Conservation (phyloP, 495 filamentous ascomycete species). For the Polyplosphaeria fusca region DNA sequence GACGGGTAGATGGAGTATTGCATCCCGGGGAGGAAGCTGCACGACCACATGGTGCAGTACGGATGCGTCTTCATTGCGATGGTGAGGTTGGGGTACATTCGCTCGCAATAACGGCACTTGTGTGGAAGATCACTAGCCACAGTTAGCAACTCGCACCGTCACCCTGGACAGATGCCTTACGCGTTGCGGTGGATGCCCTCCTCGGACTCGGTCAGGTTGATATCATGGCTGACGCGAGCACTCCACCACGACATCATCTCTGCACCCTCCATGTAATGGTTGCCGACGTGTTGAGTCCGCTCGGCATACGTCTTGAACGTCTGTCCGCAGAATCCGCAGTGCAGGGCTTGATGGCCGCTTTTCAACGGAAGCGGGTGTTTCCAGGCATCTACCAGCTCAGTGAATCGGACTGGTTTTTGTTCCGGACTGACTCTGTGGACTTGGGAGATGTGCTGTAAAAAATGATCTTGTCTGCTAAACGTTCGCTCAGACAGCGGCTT, state of each 20-base stretch:
- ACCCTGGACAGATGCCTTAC: slow-evolving; percentile 4
- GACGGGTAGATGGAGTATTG: slow-evolving; percentile 26
- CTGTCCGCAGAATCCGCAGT: slow-evolving; percentile 25
- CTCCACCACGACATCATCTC: slow-evolving; percentile 32
- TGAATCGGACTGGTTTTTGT: slow-evolving; percentile 25
- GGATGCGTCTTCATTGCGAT: slow-evolving; percentile 22
- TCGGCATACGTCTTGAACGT: slow-evolving; percentile 16
- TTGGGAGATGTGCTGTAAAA: slow-evolving; percentile 24
- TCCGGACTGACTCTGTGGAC: slow-evolving; percentile 20
- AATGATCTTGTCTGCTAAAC: slow-evolving; percentile 18
- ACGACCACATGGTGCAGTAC: slow-evolving; percentile 27
- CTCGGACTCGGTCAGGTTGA: neutral
- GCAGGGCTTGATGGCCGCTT: slow-evolving; percentile 21
- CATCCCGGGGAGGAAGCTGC: slow-evolving; percentile 28
- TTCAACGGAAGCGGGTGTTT: slow-evolving; percentile 17
- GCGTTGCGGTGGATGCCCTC: neutral
- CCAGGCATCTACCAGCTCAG: slow-evolving; percentile 24
- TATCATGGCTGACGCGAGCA: slow-evolving; percentile 10
- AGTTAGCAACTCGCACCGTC: neutral
- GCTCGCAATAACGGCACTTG: slow-evolving; percentile 21
- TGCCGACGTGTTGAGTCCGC: slow-evolving; percentile 18
- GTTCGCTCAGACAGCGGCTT: slow-evolving; percentile 29
- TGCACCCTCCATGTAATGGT: slow-evolving; percentile 17
- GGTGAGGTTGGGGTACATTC: slow-evolving; percentile 15
- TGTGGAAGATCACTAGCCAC: slow-evolving; percentile 13